Base-by-base conservation (phyloP, 2,329 filamentous ascomycete genomes). In the Pseudogymnoascus sp. region DNA sequence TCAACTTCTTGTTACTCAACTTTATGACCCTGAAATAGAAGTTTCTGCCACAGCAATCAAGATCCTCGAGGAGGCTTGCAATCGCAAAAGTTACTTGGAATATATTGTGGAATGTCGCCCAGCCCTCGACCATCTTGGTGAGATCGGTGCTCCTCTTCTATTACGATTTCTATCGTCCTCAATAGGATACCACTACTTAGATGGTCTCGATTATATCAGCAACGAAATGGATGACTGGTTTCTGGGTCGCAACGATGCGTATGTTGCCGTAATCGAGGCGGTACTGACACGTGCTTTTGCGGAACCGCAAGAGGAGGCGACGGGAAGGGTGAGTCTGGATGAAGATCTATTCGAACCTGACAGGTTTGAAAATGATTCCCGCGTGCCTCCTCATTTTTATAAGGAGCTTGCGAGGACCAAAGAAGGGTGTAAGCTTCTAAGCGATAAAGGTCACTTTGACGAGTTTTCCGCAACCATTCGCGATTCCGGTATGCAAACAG, bases 211-310 rank as follows among this genome's bases (percentile, higher is more conserved):
- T 75, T 99, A 99, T 71, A 99, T 99, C 72, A 96, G 92, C 63
- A 94, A 95, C 70, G 95, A 99, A 72, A 99, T 99, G 94, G 94
- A 99, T 67, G 95, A 99, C 74, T 99, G 94, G 94, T 99, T 97
- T 70, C 79, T 99, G 28, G 94, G 94, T 12, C 85, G 94, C 45
- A 99, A 99, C 70, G 92, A 99, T 71, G 87, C 85, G n/a, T 99
- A 99, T 66, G 94, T 99, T 57, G 82, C 85, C 35, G 82, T 97
- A 38, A 92, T 99, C 38, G 94, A 99, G 73, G 94, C 95, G n/a
- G 95, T 92, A 59, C 79, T 99, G 58, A 90, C 92, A 30, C 86
- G 90, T 62, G 88, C 92, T 0, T 92, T 96, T 70, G 72, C 80
- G 65, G 65, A 79, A 71, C 66, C 73, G 70, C 64, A 67, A 77